Evolutionary conservation across 305 asterid genomes (phyloP).

Genomic region (Nicotiana rustica): DNA sequence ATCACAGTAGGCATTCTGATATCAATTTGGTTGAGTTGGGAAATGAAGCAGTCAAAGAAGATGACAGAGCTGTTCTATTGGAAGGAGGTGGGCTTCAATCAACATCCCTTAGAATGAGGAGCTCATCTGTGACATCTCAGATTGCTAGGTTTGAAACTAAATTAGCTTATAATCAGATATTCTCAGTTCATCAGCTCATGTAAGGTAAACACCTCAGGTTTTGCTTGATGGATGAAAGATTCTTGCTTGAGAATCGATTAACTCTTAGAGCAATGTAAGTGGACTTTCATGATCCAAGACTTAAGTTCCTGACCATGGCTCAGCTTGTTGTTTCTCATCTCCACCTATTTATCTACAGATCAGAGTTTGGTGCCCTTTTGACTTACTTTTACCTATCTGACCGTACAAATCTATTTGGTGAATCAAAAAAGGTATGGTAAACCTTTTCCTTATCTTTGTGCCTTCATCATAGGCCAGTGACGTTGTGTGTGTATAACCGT

Average conservation of each 20-base stretch:
- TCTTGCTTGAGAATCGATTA: constrained; percentile 80
- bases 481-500: not conserved
- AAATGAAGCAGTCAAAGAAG: constrained; percentile 65
- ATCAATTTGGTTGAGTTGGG: constrained; percentile 72
- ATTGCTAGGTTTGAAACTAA: constrained; percentile 56
- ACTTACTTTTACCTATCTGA: constrained; percentile 80
- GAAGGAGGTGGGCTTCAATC: constrained; percentile 82
- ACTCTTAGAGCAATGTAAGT: constrained; percentile 87
- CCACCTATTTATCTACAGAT: constrained; percentile 50
- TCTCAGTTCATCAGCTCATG: constrained; percentile 20
- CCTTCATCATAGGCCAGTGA: not conserved
- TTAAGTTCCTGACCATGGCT: constrained; percentile 15
- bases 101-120: constrained; percentile 60
- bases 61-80: constrained; percentile 74
- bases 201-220: constrained; percentile 55
- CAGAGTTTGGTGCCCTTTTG: constrained; percentile 88
- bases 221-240: constrained; percentile 74
- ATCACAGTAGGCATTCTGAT: constrained; percentile 70
- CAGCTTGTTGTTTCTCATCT: constrained; percentile 27
- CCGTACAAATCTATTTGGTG: constrained; percentile 85
- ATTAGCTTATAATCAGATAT: constrained; percentile 20
- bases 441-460: constrained; percentile 25
- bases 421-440: constrained; percentile 71
- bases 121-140: constrained; percentile 65
- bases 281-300: constrained; percentile 31